These are phyloP conservation scores for Striga hermonthica DNA, from an alignment of 305 asterid species.

Conservation along the genomic window DNA sequence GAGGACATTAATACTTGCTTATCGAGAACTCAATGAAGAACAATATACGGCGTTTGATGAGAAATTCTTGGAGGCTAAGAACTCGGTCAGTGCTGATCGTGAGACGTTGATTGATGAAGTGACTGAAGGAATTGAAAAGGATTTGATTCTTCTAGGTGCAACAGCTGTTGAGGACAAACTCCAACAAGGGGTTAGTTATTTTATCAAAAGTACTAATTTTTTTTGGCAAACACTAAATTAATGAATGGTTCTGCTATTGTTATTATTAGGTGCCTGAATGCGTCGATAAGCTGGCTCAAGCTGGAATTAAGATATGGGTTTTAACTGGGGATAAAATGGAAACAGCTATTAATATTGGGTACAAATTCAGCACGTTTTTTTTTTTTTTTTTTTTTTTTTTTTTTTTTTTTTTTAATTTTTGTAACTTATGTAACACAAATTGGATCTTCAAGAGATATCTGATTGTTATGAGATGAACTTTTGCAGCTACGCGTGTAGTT, in stretches of 20 bases:
- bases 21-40: slow-evolving; percentile 66
- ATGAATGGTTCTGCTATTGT: too few relatives aligned
- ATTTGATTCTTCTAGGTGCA: slow-evolving; percentile 91
- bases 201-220: too few relatives aligned
- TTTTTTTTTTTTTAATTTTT: not conserved
- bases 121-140: slow-evolving; percentile 66
- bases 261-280: slow-evolving; percentile 99
- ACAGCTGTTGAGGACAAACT: slow-evolving; percentile 99
- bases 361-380: slow-evolving; percentile 21
- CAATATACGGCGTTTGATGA: slow-evolving; percentile 57
- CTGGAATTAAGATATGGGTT: slow-evolving; percentile 96
- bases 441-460: slow-evolving; percentile 24
- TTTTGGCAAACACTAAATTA: too few relatives aligned
- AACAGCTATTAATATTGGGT: slow-evolving; percentile 99
- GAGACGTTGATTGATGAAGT: slow-evolving; percentile 63
- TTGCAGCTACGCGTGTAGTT: slow-evolving; percentile 74
- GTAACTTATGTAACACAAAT: slow-evolving; percentile 2
- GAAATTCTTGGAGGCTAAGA: slow-evolving; percentile 67
- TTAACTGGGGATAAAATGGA: slow-evolving; percentile 99
- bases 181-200: slow-evolving; percentile 77
- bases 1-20: slow-evolving; percentile 88
- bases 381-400: too few relatives aligned
- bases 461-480: slow-evolving; percentile 26
- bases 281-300: slow-evolving; percentile 98
- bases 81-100: slow-evolving; percentile 73